Conservation (phyloP, 1,284 basidiomycete genomes). For the Takashimella tepidaria region DNA sequence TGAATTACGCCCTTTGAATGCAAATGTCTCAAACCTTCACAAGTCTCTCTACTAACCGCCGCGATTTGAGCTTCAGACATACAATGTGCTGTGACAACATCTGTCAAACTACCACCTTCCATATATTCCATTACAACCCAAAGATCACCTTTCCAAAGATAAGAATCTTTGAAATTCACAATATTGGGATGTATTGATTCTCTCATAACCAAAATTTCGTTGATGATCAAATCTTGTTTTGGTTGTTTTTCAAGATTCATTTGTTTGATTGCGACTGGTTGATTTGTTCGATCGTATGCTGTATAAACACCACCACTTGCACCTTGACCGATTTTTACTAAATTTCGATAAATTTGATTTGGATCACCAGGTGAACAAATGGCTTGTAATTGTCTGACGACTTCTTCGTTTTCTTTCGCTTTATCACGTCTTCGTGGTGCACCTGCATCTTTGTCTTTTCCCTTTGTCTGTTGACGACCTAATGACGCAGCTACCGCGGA, state of each 20-base stretch:
- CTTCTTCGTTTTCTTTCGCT: conserved; percentile 81
- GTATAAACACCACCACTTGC: conserved; percentile 98
- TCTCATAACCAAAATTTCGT: conserved; percentile 99
- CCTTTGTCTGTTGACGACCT: conserved; percentile 37
- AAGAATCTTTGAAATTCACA: conserved; percentile 99
- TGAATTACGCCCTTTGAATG: conserved; percentile 95
- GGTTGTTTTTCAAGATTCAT: conserved; percentile 99
- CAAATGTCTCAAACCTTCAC: conserved; percentile 84
- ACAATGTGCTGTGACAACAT: conserved; percentile 93
- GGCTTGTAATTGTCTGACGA: conserved; percentile 81
- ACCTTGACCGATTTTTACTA: conserved; percentile 96
- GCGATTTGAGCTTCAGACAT: conserved; percentile 94
- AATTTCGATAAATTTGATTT: conserved; percentile 81
- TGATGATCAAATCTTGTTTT: conserved; percentile 99
- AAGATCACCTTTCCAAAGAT: conserved; percentile 92
- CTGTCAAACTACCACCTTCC: conserved; percentile 86
- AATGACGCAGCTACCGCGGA: conserved; percentile 22
- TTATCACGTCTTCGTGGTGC: conserved; percentile 81
- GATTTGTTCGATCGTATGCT: conserved; percentile 90
- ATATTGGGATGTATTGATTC: conserved; percentile 94
- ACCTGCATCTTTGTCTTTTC: conserved; percentile 46
- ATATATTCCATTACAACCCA: conserved; percentile 99
- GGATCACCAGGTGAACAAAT: conserved; percentile 99
- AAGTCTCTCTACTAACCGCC: conserved; percentile 82
- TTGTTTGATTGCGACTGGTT: conserved; percentile 97